Evolutionary conservation across 1,139 yeast species (phyloP), one percentile per base, ranked within the genome.

Genomic region (Suhomyces yuchorum): DNA sequence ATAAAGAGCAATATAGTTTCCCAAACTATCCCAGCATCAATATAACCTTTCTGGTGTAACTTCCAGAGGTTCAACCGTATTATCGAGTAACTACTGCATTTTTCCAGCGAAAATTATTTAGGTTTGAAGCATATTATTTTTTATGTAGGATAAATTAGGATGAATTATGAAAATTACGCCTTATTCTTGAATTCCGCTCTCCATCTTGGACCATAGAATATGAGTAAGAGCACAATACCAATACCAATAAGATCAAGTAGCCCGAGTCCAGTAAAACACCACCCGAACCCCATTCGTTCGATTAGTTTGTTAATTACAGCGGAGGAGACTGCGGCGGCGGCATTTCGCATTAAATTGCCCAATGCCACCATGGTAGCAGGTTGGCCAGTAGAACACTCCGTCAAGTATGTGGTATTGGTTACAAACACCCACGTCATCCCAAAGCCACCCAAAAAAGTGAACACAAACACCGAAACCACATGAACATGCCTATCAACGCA

Each of bases 391-490:
- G 80, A 65, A 45, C 81, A 69, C 52, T 81, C 86, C 0, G 85
- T 76, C 45, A 81, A 61, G 56, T 80, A 81, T 0, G 86, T 78
- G 46, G 83, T 80, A 12, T 77, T 77, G 1, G 81, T 74, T n/a
- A 79, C 78, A 55, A 80, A 78, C 18, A 80, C 79, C 81, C 84
- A 81, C 0, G 85, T 76, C 73, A 80, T 72, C 4, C 85, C 85
- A 58, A 79, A 77, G 0, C 84, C 83, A 39, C 69, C 66, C 8
- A 80, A 56, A 51, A 77, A 78, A 0, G 77, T 62, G 50, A 77
- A 76, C 0, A 76, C 65, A 52, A 77, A 72, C 0, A 80, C 68
- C 1, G 73, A 54, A 1, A 62, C 73, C 17, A 79, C 70, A 50
- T 75, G 79, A n/a, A 67, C 63, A n/a, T 70, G 68, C 35, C 60